phyloP scores from a whole-genome alignment of 2,329 filamentous ascomycete genomes.

The Hymenoscyphus infarciens region DNA sequence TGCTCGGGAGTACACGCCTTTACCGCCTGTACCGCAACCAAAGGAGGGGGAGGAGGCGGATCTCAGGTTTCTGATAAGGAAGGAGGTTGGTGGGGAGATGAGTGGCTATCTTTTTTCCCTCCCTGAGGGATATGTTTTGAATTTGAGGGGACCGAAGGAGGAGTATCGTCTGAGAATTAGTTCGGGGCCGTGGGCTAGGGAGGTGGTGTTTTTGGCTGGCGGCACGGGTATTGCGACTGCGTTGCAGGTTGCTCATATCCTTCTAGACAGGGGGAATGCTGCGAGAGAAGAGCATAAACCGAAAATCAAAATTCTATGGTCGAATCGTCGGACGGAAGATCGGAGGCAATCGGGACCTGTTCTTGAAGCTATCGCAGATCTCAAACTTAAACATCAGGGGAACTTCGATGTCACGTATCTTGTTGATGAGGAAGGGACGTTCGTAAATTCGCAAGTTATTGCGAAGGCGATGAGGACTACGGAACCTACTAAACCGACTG shows the following conservation, averaged over 20 bases:
- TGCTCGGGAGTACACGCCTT: conserved; percentile 82
- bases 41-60: conserved; percentile 31
- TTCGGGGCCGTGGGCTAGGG: conserved; percentile 11
- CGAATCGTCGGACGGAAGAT: conserved; percentile 64
- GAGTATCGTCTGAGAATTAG: conserved; percentile 45
- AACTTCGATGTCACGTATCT: conserved; percentile 68
- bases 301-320: conserved; percentile 76
- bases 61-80: conserved; percentile 74
- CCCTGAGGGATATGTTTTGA: conserved; percentile 58
- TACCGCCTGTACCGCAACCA: conserved; percentile 51
- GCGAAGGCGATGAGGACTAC: conserved; percentile 27
- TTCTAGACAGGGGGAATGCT: conserved; percentile 44
- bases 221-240: conserved; percentile 92
- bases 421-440: conserved; percentile 73
- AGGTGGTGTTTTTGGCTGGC: conserved; percentile 79
- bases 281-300: conserved; percentile 35
- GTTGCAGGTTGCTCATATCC: conserved; percentile 68
- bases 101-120: conserved; percentile 74
- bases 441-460: conserved; percentile 56
- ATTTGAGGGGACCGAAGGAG: conserved; percentile 73
- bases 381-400: conserved; percentile 56
- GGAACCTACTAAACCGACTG: conserved; percentile 23
- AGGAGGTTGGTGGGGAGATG: conserved; percentile 76
- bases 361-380: conserved; percentile 57
- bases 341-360: conserved; percentile 48